phyloP scores from a whole-genome alignment of 176 grass and related monocot genomes.

The Bromus sterilis region DNA sequence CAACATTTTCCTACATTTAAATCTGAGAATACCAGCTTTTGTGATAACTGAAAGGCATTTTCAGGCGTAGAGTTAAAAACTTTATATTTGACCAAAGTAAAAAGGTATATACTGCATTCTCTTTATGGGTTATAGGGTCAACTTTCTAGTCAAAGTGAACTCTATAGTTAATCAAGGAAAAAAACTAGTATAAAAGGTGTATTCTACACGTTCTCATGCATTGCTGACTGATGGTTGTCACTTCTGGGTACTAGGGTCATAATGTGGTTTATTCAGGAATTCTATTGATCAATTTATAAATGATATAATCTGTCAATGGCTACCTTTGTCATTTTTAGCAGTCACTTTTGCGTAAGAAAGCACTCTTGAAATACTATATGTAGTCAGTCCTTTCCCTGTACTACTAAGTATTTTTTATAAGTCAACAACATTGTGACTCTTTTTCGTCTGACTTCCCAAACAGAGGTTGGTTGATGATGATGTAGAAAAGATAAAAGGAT shows the following conservation, averaged over 20 bases:
- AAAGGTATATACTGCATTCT: neutral
- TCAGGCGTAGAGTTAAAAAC: neutral
- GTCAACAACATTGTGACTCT: neutral
- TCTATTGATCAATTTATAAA: neutral
- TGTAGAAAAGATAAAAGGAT: conserved; percentile 70
- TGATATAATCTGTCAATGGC: neutral
- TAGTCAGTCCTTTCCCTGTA: neutral
- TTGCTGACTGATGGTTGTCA: neutral
- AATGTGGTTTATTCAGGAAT: neutral
- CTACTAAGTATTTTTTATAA: neutral
- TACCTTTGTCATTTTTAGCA: neutral
- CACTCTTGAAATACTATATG: neutral
- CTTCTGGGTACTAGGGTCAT: neutral
- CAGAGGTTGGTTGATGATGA: conserved; percentile 87
- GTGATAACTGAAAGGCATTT: neutral
- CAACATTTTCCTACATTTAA: neutral
- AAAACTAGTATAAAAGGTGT: neutral
- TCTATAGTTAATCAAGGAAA: neutral
- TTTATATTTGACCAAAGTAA: neutral
- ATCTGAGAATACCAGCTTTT: neutral
- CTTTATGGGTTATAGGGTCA: neutral
- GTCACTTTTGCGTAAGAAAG: neutral
- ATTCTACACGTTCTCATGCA: neutral
- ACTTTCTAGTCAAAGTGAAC: neutral
- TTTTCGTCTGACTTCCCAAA: conserved; percentile 8